Evolutionary conservation across 2,329 filamentous ascomycete genomes (phyloP).

Genomic region (Albophoma yamanashiensis): DNA sequence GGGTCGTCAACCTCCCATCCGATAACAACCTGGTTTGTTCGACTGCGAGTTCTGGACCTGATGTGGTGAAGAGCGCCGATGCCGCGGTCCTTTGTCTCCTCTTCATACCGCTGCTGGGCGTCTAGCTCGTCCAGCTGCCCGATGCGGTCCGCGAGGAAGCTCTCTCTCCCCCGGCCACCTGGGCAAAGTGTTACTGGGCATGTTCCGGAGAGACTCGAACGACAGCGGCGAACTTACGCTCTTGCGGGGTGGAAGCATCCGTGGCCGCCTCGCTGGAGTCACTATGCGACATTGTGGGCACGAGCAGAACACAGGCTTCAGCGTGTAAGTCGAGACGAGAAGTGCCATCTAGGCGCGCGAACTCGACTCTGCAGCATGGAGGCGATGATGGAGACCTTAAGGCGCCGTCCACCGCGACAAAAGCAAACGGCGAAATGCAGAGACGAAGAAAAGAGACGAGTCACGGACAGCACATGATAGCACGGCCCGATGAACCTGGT

Average conservation of each 20-base stretch:
- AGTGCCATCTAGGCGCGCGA: not conserved
- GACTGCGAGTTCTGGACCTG: constrained; percentile 20
- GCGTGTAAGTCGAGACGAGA: not conserved
- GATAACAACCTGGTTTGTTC: constrained; percentile 24
- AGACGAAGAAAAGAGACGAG: not conserved
- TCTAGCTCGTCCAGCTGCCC: constrained; percentile 25
- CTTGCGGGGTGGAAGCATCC: constrained; percentile 3
- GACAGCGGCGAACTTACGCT: not conserved
- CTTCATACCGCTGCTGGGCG: constrained; percentile 26
- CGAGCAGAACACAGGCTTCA: not conserved
- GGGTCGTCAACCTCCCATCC: constrained; percentile 36
- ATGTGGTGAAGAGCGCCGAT: constrained; percentile 22
- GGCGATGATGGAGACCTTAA: not conserved
- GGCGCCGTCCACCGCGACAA: not conserved
- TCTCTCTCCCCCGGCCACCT: constrained; percentile 14
- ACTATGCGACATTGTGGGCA: constrained; percentile 11
- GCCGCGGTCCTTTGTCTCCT: constrained; percentile 27
- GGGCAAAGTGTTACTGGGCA: not conserved
- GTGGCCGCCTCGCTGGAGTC: constrained; percentile 16
- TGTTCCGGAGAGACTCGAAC: not conserved
- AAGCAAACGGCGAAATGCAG: not conserved
- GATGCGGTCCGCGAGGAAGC: constrained; percentile 12
- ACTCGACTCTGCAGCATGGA: not conserved
- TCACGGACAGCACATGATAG: not conserved
- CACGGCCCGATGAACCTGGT: not conserved